Evolutionary conservation across 352 stramenopile genomes (phyloP).

Genomic region (Saprolegnia parasitica): DNA sequence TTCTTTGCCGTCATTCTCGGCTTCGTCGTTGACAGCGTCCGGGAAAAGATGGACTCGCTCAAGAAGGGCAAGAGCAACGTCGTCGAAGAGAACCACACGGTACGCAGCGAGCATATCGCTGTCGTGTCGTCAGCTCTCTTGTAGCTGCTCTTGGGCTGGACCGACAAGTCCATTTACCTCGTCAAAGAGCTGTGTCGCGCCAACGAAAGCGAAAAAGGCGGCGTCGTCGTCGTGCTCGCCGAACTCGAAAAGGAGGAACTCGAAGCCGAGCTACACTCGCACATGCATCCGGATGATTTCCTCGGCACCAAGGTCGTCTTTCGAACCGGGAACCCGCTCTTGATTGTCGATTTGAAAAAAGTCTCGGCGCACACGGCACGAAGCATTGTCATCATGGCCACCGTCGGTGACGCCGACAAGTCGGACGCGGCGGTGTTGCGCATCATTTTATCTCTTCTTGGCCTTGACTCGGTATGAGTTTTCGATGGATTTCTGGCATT

Average conservation of each 20-base stretch:
- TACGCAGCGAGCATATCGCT: conserved; percentile 31
- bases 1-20: conserved; percentile 88
- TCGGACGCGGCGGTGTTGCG: conserved; percentile 73
- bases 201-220: conserved; percentile 81
- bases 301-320: conserved; percentile 76
- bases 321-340: conserved; percentile 65
- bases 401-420: conserved; percentile 66
- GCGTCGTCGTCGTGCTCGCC: conserved; percentile 70
- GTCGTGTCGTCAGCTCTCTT: not conserved
- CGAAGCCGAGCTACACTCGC: conserved; percentile 64
- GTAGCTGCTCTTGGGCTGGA: conserved; percentile 81
- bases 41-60: conserved; percentile 78
- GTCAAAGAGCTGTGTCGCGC: conserved; percentile 83
- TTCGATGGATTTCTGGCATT: no score
- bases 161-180: conserved; percentile 79
- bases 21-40: conserved; percentile 83
- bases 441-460: conserved; percentile 78
- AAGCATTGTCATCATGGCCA: conserved; percentile 81
- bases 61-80: conserved; percentile 85
- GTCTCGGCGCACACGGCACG: conserved; percentile 67
- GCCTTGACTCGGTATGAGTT: conserved; percentile 44
- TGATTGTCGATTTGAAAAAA: conserved; percentile 76
- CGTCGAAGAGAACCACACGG: conserved; percentile 74
- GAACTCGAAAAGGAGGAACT: conserved; percentile 78
- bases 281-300: conserved; percentile 55